These are phyloP conservation scores for Drechslerella dactyloides DNA, from an alignment of 2,329 filamentous ascomycete genomes.

Conservation along the genomic window DNA sequence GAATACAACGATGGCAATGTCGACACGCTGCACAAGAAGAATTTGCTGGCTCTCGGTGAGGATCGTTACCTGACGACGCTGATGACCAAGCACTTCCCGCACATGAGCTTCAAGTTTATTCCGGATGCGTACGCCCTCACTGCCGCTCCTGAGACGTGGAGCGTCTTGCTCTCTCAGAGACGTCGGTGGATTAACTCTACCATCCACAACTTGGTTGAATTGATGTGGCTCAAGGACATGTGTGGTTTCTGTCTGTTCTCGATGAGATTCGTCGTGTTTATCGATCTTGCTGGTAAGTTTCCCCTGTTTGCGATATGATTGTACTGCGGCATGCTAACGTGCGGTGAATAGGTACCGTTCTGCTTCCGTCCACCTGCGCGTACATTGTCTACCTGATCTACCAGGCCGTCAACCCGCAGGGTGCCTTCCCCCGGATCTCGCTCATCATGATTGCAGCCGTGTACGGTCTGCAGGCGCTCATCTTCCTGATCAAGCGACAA, in stretches of 20 bases:
- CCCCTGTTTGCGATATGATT: neutral
- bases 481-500: slow-evolving; percentile 95
- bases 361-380: slow-evolving; percentile 84
- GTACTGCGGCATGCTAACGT: neutral
- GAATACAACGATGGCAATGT: slow-evolving; percentile 90
- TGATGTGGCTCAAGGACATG: slow-evolving; percentile 88
- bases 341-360: slow-evolving; percentile 67
- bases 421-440: slow-evolving; percentile 83
- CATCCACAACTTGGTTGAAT: slow-evolving; percentile 90
- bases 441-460: slow-evolving; percentile 87
- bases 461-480: slow-evolving; percentile 92
- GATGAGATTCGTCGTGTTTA: slow-evolving; percentile 95
- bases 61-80: slow-evolving; percentile 96
- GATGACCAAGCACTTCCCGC: slow-evolving; percentile 97
- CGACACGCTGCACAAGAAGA: slow-evolving; percentile 94
- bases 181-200: slow-evolving; percentile 99
- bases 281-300: slow-evolving; percentile 77
- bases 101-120: slow-evolving; percentile 95
- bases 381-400: slow-evolving; percentile 92
- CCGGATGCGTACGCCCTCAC: slow-evolving; percentile 92
- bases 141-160: slow-evolving; percentile 91
- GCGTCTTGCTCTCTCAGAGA: slow-evolving; percentile 92
- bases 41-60: slow-evolving; percentile 88
- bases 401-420: slow-evolving; percentile 69
- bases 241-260: slow-evolving; percentile 99